Conservation (phyloP, 2,329 filamentous ascomycete genomes). For the Juglanconis sp. region DNA sequence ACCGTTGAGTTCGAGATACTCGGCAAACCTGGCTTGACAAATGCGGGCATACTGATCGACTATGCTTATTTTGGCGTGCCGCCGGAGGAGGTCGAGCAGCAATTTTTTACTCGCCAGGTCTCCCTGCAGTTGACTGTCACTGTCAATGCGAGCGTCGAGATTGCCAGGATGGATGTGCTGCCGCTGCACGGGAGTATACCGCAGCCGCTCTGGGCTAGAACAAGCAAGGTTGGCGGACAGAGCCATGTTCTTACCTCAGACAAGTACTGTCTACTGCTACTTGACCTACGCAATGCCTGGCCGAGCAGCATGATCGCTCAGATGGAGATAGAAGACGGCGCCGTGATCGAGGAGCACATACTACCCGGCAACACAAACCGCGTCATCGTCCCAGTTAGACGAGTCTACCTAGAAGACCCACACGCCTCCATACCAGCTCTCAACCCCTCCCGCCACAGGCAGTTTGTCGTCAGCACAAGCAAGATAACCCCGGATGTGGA, state of each 20-base stretch:
- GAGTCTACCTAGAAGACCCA: slow-evolving; percentile 73
- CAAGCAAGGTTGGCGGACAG: slow-evolving; percentile 30
- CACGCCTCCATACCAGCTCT: slow-evolving; percentile 75
- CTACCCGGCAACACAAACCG: slow-evolving; percentile 69
- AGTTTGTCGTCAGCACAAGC: slow-evolving; percentile 83
- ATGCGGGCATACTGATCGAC: slow-evolving; percentile 77
- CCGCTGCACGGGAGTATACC: slow-evolving; percentile 69
- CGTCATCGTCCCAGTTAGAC: slow-evolving; percentile 71
- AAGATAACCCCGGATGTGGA: slow-evolving; percentile 78
- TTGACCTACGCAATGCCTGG: slow-evolving; percentile 90
- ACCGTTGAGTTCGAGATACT: slow-evolving; percentile 81
- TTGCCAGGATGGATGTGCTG: slow-evolving; percentile 75
- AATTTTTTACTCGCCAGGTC: slow-evolving; percentile 82
- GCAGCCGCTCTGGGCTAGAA: slow-evolving; percentile 52
- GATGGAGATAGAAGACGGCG: slow-evolving; percentile 51
- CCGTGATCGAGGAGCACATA: slow-evolving; percentile 53
- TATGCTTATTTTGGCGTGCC: slow-evolving; percentile 77
- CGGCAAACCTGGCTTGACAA: slow-evolving; percentile 80
- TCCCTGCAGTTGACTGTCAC: slow-evolving; percentile 80
- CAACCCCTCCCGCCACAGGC: slow-evolving; percentile 78
- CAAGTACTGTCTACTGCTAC: slow-evolving; percentile 72
- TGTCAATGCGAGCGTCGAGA: slow-evolving; percentile 85
- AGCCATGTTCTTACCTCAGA: slow-evolving; percentile 43
- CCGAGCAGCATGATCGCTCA: slow-evolving; percentile 71
- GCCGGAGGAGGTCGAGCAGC: slow-evolving; percentile 63